These are phyloP conservation scores for Blastobotrys attinorum DNA, from an alignment of 805 yeast genomes.

Conservation along the genomic window DNA sequence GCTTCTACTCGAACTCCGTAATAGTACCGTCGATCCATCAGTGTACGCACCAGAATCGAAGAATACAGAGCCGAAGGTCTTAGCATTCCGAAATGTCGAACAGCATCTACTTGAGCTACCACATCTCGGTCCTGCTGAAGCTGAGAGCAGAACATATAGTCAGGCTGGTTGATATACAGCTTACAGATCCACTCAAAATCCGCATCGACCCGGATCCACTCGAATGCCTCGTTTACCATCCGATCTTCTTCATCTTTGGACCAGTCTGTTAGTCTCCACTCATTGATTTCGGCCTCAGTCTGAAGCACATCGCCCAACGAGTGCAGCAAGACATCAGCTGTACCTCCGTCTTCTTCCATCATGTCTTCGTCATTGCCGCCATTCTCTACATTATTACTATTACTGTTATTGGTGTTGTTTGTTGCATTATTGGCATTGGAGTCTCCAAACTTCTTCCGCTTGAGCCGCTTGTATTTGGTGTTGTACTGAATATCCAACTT, in stretches of 20 bases:
- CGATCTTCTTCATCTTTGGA: conserved; percentile 59
- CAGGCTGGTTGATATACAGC: conserved; percentile 77
- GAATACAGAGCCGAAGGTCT: conserved; percentile 61
- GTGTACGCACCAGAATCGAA: conserved; percentile 66
- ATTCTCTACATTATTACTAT: conserved; percentile 18
- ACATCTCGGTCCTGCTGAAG: conserved; percentile 92
- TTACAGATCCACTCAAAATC: conserved; percentile 95
- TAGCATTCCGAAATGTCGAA: conserved; percentile 58
- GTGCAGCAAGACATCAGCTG: conserved; percentile 34
- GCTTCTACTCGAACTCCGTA: conserved; percentile 88
- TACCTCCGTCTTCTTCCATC: conserved; percentile 22
- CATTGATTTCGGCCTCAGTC: conserved; percentile 47
- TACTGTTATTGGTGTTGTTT: conserved; percentile 5
- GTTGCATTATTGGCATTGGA: conserved; percentile 17
- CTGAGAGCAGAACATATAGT: conserved; percentile 91
- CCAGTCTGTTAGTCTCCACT: conserved; percentile 73
- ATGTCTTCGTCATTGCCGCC: conserved; percentile 19
- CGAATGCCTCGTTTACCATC: conserved; percentile 78
- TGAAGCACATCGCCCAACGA: conserved; percentile 75
- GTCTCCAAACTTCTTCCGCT: conserved; percentile 42
- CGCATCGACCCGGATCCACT: conserved; percentile 96
- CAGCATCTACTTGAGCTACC: conserved; percentile 87
- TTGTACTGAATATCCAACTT: conserved; percentile 92
- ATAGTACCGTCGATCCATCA: conserved; percentile 76
- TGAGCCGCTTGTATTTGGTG: conserved; percentile 80